Base-by-base conservation (phyloP, 2,329 filamentous ascomycete species). In the Hymenoscyphus occultus region DNA sequence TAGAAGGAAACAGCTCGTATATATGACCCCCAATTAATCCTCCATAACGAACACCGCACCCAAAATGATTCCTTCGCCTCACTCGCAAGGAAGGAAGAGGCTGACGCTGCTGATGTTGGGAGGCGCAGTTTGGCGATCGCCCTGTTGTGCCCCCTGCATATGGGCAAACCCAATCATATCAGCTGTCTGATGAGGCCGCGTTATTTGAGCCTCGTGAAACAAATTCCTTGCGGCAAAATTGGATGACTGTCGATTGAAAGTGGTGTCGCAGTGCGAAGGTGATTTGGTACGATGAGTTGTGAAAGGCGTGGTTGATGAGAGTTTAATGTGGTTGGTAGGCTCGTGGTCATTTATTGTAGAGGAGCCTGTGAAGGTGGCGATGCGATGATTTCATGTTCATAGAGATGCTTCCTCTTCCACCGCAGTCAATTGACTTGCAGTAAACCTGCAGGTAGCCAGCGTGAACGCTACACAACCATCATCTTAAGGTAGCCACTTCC, bases 1-100 rank as follows among this genome's bases (percentile, higher is more conserved):
- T 51, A 51, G 45, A 51, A 51, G 45, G 45, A 51, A 51, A 51
- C 45, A 51, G 22, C 45, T 51, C 45, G 45, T 51, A 51, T 51
- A 51, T 51, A 51, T 51, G 45, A 51, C 22, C 45, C 45, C 45
- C 45, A 51, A 28, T 51, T 28, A 51, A 51, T 28, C 19, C 45
- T 51, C 45, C n/a, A n/a, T 19, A n/a, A 22, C 22, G 12, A 51
- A 51, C 9, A 22, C n/a, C 19, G n/a, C 19, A 22, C 22, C n/a
- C 45, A 4, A 35, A 35, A 6, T 7, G 5, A 35, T 51, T 51
- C 45, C 45, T 51, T 51, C 45, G 45, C 45, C 45, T 22, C 45
- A 45, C 42, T 9, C 45, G 6, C 3, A 22, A 51, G 45, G n/a
- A 51, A 51, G 45, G 45, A 51, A 28, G 45, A 51, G 45, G 45